Evolutionary conservation across 306 rosid species (phyloP).

Genomic region (Lotus japonicus): DNA sequence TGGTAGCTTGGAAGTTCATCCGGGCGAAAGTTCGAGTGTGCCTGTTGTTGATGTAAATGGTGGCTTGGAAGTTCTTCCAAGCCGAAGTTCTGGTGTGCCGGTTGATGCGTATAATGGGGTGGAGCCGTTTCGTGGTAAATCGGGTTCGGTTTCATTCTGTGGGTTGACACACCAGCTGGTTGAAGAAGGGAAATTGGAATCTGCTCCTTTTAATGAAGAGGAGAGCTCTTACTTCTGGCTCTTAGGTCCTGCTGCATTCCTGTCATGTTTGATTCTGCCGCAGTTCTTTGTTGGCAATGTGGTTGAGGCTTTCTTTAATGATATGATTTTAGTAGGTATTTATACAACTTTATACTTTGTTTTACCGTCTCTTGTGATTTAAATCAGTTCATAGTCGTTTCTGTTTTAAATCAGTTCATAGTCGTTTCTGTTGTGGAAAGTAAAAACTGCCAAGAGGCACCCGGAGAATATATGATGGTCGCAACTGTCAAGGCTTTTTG

Average conservation of each 20-base stretch:
- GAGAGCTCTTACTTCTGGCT: constrained; percentile 72
- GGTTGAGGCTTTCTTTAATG: constrained; percentile 42
- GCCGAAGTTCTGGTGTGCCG: constrained; percentile 23
- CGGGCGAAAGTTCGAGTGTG: constrained; percentile 24
- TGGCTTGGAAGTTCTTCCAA: constrained; percentile 36
- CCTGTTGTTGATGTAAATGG: constrained; percentile 29
- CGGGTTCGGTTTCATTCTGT: constrained; percentile 74
- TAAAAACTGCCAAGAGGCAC: too few relatives aligned
- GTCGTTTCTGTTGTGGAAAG: background rate
- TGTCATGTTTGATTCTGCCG: constrained; percentile 67
- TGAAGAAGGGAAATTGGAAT: constrained; percentile 69
- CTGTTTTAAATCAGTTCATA: background rate
- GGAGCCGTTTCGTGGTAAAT: constrained; percentile 84
- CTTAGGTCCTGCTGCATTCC: constrained; percentile 59
- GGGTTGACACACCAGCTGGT: constrained; percentile 64
- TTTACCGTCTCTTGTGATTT: background rate
- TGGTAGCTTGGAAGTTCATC: constrained; percentile 37
- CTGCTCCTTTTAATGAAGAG: constrained; percentile 62
- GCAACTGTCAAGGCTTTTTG: too few relatives aligned
- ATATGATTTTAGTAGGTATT: constrained; percentile 71
- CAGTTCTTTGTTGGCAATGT: constrained; percentile 52
- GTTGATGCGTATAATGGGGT: constrained; percentile 27
- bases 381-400: background rate
- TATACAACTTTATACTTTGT: constrained; percentile 6
- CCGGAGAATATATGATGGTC: too few relatives aligned